Evolutionary conservation across 257 asterid genomes (phyloP), one percentile per base, ranked within the genome.

Genomic region (Solanum arcanum): DNA sequence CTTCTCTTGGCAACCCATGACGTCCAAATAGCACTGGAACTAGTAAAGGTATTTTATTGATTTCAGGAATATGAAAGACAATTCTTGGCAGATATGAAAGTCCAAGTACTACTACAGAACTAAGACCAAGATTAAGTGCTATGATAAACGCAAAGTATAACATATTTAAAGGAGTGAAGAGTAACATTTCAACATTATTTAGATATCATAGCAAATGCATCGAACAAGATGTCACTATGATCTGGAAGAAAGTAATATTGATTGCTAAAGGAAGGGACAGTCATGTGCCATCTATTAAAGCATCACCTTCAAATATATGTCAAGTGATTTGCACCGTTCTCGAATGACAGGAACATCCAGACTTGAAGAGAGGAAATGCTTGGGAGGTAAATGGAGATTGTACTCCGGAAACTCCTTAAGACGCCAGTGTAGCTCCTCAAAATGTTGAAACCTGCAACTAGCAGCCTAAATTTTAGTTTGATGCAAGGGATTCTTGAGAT

Each of bases 301-400:
- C 82, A 89, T 82, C 86, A 96, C 99, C 99, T 97, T 95, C 94
- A 97, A 88, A 91, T 95, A 95, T 87, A 88, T 94, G 91, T 95
- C 97, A 85, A 97, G 99, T 92, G 93, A 92, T 92, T 86, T 93
- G 92, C 99, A 94, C 52, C 99, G 96, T 88, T 97, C 96, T 90
- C 90, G 98, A 90, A 97, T 93, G 92, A 92, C 92, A 41, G 78
- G 88, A 59, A 94, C 87, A 88, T 94, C 98, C 56, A 96, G 91
- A 88, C 98, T 98, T 84, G 97, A 94, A 70, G 98, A 95, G 66
- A 95, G 94, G 90, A 97, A 97, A 91, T 97, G 96, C 94, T 97
- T 97, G 49, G 99, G 99, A 44, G 99, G 99, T 94, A 95, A 92
- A 92, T 94, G 98, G 87, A 97, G 98, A 93, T 92, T 91, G 91